A percentile compares a stretch with the other conserved stretches of the same genome.
Evolutionary conservation across 192 early-diverging fungal genomes (phyloP).

Genomic region (Spinellus fusiger): DNA sequence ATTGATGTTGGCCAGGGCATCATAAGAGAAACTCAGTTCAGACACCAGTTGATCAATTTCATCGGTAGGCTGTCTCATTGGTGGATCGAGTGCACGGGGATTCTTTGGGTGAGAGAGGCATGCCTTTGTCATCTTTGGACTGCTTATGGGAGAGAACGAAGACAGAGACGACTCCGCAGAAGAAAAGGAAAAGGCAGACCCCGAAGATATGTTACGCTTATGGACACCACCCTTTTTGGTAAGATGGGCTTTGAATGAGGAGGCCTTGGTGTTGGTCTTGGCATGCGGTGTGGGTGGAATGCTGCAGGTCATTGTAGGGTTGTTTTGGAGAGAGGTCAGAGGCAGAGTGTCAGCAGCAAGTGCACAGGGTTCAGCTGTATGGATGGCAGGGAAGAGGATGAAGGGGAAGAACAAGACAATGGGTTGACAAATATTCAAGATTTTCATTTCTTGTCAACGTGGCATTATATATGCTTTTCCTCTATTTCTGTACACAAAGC

Average conservation of each 20-base stretch:
- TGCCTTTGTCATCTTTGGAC: not conserved
- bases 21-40: slow-evolving; percentile 5
- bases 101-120: not conserved
- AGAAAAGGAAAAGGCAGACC: not conserved
- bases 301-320: not conserved
- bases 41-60: not conserved
- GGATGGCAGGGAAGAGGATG: not conserved
- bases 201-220: not conserved
- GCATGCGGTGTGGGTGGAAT: not conserved
- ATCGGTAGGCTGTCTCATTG: not conserved
- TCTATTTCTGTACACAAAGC: not conserved
- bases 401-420: too few relatives aligned
- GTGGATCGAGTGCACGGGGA: not conserved
- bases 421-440: too few relatives aligned
- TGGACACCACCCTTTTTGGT: not conserved
- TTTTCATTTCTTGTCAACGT: not conserved
- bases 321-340: not conserved
- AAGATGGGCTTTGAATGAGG: not conserved
- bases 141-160: not conserved
- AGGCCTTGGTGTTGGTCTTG: not conserved
- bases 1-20: slow-evolving; percentile 2
- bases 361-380: too few relatives aligned
- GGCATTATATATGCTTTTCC: not conserved
- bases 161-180: not conserved
- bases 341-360: too few relatives aligned